Conservation (phyloP, 805 yeast species). For the Nakazawaea ishiwadae region DNA sequence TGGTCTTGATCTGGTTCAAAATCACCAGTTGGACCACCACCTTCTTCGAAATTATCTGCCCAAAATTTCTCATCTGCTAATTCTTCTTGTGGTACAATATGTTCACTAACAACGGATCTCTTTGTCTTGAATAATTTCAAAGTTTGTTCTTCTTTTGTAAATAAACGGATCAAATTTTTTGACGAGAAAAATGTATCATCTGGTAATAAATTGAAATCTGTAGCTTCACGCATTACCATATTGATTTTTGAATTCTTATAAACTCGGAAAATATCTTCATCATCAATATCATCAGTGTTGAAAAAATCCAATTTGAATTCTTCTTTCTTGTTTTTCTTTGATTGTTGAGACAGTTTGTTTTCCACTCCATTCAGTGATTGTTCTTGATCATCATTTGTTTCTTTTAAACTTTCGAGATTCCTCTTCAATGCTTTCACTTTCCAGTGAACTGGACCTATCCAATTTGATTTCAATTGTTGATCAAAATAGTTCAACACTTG, state of each 20-base stretch:
- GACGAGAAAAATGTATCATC: slow-evolving; percentile 73
- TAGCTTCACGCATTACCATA: slow-evolving; percentile 37
- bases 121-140: slow-evolving; percentile 17
- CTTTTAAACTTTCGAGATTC: neutral
- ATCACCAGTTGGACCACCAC: slow-evolving; percentile 22
- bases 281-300: slow-evolving; percentile 27
- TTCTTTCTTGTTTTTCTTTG: slow-evolving; percentile 24
- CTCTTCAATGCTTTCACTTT: slow-evolving; percentile 59
- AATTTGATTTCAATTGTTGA: slow-evolving; percentile 55
- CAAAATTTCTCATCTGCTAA: slow-evolving; percentile 64
- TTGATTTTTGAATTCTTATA: slow-evolving; percentile 22
- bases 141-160: slow-evolving; percentile 54
- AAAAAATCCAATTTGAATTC: slow-evolving; percentile 18
- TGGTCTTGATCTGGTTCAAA: slow-evolving; percentile 16
- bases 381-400: neutral
- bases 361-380: neutral
- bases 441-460: slow-evolving; percentile 94
- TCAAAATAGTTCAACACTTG: slow-evolving; percentile 80
- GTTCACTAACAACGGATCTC: slow-evolving; percentile 10
- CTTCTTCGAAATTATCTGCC: slow-evolving; percentile 57
- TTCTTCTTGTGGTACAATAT: slow-evolving; percentile 16
- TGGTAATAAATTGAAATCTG: slow-evolving; percentile 52
- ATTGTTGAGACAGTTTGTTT: neutral
- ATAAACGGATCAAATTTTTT: slow-evolving; percentile 58
- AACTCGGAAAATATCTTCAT: slow-evolving; percentile 26